Evolutionary conservation across 2,329 filamentous ascomycete species (phyloP), one percentile per base, ranked within the genome.

Genomic region (Cyphellophora europaea): DNA sequence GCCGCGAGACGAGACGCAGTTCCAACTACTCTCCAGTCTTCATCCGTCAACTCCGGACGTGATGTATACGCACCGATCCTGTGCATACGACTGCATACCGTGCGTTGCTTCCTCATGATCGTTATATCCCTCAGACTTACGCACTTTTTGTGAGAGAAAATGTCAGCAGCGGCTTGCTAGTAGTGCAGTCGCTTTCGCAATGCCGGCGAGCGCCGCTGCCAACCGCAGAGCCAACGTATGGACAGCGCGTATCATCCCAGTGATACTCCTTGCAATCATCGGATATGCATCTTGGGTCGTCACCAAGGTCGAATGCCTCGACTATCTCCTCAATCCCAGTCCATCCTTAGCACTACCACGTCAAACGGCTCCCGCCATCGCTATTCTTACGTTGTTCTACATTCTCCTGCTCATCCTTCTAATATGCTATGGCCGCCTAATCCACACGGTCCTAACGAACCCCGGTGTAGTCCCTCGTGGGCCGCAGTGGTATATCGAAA

Each of bases 401-500:
- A 34, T 88, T 35, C 66, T 93, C 35, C 65, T 94, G 29, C 47
- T 82, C 11, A 66, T 81, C 18, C 72, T 86, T 51, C 53, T 79
- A 15, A 50, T 66, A 19, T 70, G 79, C 13, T 95, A 93, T 57
- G 52, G 82, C 13, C 80, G 87, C 43, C 71, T 88, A 6, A 57
- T 88, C 27, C 62, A 77, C 43, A 71, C 74, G 19, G 77, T 93
- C 33, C 70, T 75, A 39, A 66, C 66, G 47, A 73, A 87, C 45
- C 81, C 87, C 0, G 88, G 85, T 3, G 72, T 86, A 35, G 69
- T 88, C 1, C 79, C 83, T 0, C 71, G 81, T 19, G 75, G 72
- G n/a, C 58, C 65, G 33, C 49, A 62, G 45, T 57, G 53, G 44
- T 40, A 50, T 34, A 30, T 46, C 43, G 50, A 35, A 45, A 52